Evolutionary conservation across 2,329 filamentous ascomycete species (phyloP).

Genomic region (Stachybotrys echinatus): DNA sequence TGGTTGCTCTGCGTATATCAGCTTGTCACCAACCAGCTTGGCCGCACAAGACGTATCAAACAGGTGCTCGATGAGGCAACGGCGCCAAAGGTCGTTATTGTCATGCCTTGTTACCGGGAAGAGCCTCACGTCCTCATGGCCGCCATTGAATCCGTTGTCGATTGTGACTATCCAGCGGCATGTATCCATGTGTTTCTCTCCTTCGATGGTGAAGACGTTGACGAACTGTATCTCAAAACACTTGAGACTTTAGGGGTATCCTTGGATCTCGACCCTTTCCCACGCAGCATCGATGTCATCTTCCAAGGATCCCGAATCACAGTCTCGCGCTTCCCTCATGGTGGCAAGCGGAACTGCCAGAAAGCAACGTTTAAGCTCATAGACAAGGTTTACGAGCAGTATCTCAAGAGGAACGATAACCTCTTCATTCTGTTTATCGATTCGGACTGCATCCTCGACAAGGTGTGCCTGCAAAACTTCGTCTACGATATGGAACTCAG

Average conservation of each 20-base stretch:
- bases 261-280: constrained; percentile 69
- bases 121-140: constrained; percentile 77
- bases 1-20: constrained; percentile 94
- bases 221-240: constrained; percentile 83
- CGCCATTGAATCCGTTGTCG: constrained; percentile 85
- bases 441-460: constrained; percentile 91
- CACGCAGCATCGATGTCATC: constrained; percentile 82
- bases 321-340: constrained; percentile 86
- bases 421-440: constrained; percentile 96
- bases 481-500: constrained; percentile 98
- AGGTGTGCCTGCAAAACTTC: constrained; percentile 91
- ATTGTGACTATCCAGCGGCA: constrained; percentile 86
- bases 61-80: constrained; percentile 76
- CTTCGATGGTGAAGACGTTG: constrained; percentile 85
- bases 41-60: constrained; percentile 76
- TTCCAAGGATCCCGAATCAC: constrained; percentile 83
- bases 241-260: constrained; percentile 81
- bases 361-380: constrained; percentile 91
- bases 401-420: constrained; percentile 82
- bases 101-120: constrained; percentile 97
- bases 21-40: constrained; percentile 80
- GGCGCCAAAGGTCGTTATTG: constrained; percentile 89
- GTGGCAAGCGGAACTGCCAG: constrained; percentile 90
- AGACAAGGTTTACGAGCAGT: constrained; percentile 84
- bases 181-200: constrained; percentile 95